These are phyloP conservation scores for Ogataea methylovora DNA, from an alignment of 805 yeast genomes.

Conservation along the genomic window DNA sequence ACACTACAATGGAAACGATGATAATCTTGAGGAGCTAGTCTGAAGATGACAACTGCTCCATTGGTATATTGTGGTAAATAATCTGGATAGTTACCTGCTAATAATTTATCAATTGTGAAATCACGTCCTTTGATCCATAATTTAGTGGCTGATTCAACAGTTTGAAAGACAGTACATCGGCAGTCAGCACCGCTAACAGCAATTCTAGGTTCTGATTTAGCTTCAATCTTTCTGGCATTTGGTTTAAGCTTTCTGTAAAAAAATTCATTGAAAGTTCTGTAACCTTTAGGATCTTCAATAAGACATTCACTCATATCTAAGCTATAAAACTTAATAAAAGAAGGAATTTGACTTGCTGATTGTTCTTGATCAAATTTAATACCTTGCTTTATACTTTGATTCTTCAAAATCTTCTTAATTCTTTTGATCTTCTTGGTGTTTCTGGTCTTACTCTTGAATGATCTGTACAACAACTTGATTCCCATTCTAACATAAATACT, in stretches of 20 bases:
- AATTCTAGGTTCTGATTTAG: slow-evolving; percentile 36
- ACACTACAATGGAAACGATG: slow-evolving; percentile 92
- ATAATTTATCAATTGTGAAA: slow-evolving; percentile 59
- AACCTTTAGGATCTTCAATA: slow-evolving; percentile 38
- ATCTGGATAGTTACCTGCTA: slow-evolving; percentile 36
- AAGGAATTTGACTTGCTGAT: slow-evolving; percentile 59
- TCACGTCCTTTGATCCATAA: slow-evolving; percentile 87
- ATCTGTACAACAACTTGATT: slow-evolving; percentile 73
- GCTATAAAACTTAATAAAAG: slow-evolving; percentile 80
- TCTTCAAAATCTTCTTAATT: slow-evolving; percentile 52
- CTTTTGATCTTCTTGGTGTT: slow-evolving; percentile 38
- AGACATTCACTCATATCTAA: slow-evolving; percentile 67
- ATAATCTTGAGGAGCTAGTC: slow-evolving; percentile 96
- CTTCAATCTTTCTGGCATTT: slow-evolving; percentile 65
- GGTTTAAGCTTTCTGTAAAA: slow-evolving; percentile 74
- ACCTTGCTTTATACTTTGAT: slow-evolving; percentile 76
- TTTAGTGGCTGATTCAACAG: slow-evolving; percentile 53
- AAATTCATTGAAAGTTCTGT: slow-evolving; percentile 77
- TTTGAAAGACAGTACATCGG: slow-evolving; percentile 63
- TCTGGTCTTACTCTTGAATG: slow-evolving; percentile 50
- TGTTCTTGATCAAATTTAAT: slow-evolving; percentile 65
- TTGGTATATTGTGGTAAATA: slow-evolving; percentile 31
- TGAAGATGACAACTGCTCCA: slow-evolving; percentile 68
- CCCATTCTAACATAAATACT: slow-evolving; percentile 83
- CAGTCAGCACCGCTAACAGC: slow-evolving; percentile 84